phyloP scores from a whole-genome alignment of 163 green algal genomes.

The Chloroidium sp. region DNA sequence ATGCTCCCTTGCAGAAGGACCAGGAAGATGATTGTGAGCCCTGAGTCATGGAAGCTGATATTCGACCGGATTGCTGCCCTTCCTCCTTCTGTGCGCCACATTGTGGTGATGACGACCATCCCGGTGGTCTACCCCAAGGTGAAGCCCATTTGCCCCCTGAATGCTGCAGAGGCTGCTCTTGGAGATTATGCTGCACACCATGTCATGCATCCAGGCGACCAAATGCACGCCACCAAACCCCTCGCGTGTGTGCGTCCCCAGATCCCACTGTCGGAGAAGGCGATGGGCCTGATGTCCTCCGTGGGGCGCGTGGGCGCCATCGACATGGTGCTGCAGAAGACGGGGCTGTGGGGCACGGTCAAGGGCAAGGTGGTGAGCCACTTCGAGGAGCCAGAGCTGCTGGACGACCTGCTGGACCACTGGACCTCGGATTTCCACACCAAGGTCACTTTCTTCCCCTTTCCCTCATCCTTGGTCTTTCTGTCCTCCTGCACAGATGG shows the following conservation, averaged over 20 bases:
- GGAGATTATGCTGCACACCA: too few relatives aligned
- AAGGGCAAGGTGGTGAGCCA: background rate
- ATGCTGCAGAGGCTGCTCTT: background rate
- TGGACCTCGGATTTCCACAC: slow-evolving; percentile 38
- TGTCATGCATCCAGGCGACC: too few relatives aligned
- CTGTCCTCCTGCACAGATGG: too few relatives aligned
- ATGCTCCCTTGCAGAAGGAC: slow-evolving; percentile 17
- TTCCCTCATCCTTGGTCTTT: too few relatives aligned
- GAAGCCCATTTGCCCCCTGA: background rate
- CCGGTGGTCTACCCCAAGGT: slow-evolving; percentile 58
- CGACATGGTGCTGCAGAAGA: background rate
- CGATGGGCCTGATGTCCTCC: background rate
- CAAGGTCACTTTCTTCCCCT: background rate
- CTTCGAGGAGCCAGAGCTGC: slow-evolving; percentile 7
- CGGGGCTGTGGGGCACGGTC: background rate
- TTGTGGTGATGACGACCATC: slow-evolving; percentile 57
- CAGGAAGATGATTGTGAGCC: slow-evolving; percentile 33
- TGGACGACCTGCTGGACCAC: slow-evolving; percentile 42
- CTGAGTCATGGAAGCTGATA: slow-evolving; percentile 15
- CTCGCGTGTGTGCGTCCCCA: background rate
- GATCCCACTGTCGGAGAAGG: background rate
- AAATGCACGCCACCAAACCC: too few relatives aligned
- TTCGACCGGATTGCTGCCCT: slow-evolving; percentile 27
- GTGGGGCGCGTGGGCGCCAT: background rate
- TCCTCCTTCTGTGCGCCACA: slow-evolving; percentile 41